phyloP scores from a whole-genome alignment of 768 basidiomycete genomes.

The Podaxis pistillaris region DNA sequence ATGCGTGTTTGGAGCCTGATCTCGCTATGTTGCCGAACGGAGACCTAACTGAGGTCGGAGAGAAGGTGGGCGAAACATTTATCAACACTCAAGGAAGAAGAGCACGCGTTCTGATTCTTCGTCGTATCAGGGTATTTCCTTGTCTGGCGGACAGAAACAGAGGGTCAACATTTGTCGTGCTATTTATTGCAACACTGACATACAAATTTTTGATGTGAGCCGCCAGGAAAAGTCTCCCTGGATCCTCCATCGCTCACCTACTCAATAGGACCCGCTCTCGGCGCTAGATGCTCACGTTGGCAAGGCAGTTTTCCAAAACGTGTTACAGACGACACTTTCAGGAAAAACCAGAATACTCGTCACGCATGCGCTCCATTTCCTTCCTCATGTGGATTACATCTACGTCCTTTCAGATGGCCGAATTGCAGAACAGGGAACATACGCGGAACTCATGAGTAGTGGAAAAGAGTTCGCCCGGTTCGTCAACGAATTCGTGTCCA shows the following conservation, averaged over 20 bases:
- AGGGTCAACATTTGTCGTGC: constrained; percentile 84
- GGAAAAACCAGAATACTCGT: constrained; percentile 86
- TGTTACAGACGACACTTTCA: constrained; percentile 59
- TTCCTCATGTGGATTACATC: constrained; percentile 86
- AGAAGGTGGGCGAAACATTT: constrained; percentile 40
- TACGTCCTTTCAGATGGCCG: constrained; percentile 74
- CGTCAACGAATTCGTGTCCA: constrained; percentile 73
- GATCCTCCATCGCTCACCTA: not conserved
- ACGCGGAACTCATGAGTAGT: constrained; percentile 61
- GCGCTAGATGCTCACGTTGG: constrained; percentile 94
- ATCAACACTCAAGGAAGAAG: not conserved
- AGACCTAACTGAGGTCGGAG: constrained; percentile 83
- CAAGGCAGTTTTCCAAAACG: constrained; percentile 82
- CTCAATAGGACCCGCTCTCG: constrained; percentile 70
- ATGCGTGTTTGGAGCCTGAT: constrained; percentile 80
- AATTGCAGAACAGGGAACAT: constrained; percentile 81
- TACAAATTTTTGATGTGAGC: constrained; percentile 78
- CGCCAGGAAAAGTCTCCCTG: not conserved
- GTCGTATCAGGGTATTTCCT: constrained; percentile 65
- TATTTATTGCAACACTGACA: constrained; percentile 82
- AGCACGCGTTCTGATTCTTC: not conserved
- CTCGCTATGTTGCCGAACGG: constrained; percentile 73
- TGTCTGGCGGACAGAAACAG: constrained; percentile 81
- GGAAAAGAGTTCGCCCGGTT: constrained; percentile 73
- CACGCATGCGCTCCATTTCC: constrained; percentile 89